Percentiles rank a stretch among this genome's conserved stretches.
phyloP scores from a whole-genome alignment of 2,329 filamentous ascomycete species.

The Ophiostoma piceae region DNA sequence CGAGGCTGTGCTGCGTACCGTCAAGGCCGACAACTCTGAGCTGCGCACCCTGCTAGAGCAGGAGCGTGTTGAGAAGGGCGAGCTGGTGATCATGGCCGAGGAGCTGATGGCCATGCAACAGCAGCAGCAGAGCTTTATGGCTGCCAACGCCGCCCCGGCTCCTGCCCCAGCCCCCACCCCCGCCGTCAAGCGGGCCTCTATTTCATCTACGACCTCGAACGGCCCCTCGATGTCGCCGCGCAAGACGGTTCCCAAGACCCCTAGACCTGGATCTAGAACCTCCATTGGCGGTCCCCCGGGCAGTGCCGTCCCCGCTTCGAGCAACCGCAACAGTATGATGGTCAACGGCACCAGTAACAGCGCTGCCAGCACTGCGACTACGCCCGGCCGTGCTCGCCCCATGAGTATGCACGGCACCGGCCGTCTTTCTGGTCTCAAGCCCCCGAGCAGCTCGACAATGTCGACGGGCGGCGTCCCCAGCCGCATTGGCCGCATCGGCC shows the following conservation, averaged over 20 bases:
- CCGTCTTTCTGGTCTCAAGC: slow-evolving; percentile 50
- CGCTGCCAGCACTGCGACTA: slow-evolving; percentile 26
- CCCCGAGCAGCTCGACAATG: slow-evolving; percentile 46
- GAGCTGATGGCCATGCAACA: slow-evolving; percentile 70
- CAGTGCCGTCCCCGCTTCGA: slow-evolving; percentile 21
- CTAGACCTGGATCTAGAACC: slow-evolving; percentile 22
- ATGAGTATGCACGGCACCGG: slow-evolving; percentile 27
- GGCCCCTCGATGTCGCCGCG: slow-evolving; percentile 20
- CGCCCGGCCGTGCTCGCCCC: slow-evolving; percentile 27
- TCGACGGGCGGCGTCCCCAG: slow-evolving; percentile 39
- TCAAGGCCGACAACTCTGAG: slow-evolving; percentile 64
- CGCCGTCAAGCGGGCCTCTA: neutral
- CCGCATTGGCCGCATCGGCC: slow-evolving; percentile 42
- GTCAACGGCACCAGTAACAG: slow-evolving; percentile 14
- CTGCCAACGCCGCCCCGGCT: slow-evolving; percentile 6
- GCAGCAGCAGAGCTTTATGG: slow-evolving; percentile 45
- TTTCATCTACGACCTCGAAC: slow-evolving; percentile 7
- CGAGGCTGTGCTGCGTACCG: slow-evolving; percentile 62
- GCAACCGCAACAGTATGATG: slow-evolving; percentile 28
- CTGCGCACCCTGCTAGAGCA: slow-evolving; percentile 62
- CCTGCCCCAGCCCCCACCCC: slow-evolving; percentile 8
- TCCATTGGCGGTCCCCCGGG: slow-evolving; percentile 22
- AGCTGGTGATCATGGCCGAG: slow-evolving; percentile 73
- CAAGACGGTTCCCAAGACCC: slow-evolving; percentile 22
- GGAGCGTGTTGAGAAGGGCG: slow-evolving; percentile 77